Conservation (phyloP, 192 early-diverging fungal species). For the Entomortierella parvispora region DNA sequence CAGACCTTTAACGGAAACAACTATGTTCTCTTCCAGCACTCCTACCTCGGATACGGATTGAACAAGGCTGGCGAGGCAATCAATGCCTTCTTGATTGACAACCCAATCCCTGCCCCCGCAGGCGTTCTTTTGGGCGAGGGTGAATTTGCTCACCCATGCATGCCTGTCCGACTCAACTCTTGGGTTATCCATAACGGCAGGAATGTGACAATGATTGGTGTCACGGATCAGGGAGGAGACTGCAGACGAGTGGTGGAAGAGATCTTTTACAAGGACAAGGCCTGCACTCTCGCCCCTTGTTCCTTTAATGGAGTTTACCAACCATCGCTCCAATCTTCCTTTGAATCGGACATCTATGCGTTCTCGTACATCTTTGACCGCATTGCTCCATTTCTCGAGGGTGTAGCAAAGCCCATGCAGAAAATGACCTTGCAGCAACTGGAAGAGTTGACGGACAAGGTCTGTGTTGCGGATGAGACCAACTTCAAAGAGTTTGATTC, state of each 20-base stretch:
- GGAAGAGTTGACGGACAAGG: conserved; percentile 70
- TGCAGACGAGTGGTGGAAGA: conserved; percentile 64
- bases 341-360: conserved; percentile 86
- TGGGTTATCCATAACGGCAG: conserved; percentile 14
- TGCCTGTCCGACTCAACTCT: conserved; percentile 35
- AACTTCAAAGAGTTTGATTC: conserved; percentile 57
- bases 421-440: conserved; percentile 81
- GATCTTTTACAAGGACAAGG: conserved; percentile 81
- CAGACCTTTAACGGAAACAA: conserved; percentile 75
- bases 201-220: conserved; percentile 62
- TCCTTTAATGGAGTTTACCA: conserved; percentile 94
- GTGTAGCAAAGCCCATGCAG: conserved; percentile 58
- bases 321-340: conserved; percentile 76
- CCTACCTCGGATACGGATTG: conserved; percentile 93
- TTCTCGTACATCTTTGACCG: conserved; percentile 98
- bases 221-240: conserved; percentile 62
- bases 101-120: conserved; percentile 24
- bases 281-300: conserved; percentile 73
- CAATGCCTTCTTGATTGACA: conserved; percentile 57
- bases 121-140: conserved; percentile 34
- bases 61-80: conserved; percentile 85
- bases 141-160: conserved; percentile 64
- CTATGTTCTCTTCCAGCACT: conserved; percentile 94
- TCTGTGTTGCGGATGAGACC: conserved; percentile 68
- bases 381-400: conserved; percentile 69